Percentiles rank a stretch among this genome's conserved stretches.
Evolutionary conservation across 2,329 filamentous ascomycete species (phyloP).

Genomic region (Colletotrichum navitas): DNA sequence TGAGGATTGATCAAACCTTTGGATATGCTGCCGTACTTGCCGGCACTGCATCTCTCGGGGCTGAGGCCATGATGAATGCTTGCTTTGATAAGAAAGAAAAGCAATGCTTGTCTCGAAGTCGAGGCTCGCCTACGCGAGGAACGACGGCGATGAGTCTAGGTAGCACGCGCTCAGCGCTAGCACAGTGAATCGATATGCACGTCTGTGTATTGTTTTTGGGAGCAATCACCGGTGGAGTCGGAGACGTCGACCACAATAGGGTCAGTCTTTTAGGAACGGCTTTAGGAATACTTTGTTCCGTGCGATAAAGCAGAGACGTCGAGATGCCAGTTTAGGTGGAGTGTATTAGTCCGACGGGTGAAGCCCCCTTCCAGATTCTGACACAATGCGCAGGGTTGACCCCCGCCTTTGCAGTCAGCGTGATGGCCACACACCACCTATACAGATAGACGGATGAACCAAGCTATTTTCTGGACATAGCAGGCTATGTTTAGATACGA

Average conservation of each 20-base stretch:
- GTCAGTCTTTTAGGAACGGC: background rate
- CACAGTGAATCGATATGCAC: background rate
- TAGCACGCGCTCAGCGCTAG: background rate
- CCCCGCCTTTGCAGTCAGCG: background rate
- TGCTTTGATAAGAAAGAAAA: background rate
- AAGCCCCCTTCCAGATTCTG: background rate
- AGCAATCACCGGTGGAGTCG: background rate
- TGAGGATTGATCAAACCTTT: background rate
- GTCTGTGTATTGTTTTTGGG: background rate
- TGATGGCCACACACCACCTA: accelerated
- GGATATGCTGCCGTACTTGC: background rate
- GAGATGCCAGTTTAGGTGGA: background rate
- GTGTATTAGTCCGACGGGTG: background rate
- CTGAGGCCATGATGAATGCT: background rate
- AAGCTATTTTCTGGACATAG: accelerated
- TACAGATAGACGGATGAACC: background rate
- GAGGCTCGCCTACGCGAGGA: background rate
- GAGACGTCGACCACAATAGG: background rate
- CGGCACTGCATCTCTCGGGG: background rate
- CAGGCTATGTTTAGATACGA: background rate
- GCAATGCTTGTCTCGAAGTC: background rate
- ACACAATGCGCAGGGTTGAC: background rate
- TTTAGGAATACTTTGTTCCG: background rate
- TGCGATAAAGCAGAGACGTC: background rate
- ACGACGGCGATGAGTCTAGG: background rate